Base-by-base conservation (phyloP, 257 asterid genomes). In the Solanum pimpinellifolium region DNA sequence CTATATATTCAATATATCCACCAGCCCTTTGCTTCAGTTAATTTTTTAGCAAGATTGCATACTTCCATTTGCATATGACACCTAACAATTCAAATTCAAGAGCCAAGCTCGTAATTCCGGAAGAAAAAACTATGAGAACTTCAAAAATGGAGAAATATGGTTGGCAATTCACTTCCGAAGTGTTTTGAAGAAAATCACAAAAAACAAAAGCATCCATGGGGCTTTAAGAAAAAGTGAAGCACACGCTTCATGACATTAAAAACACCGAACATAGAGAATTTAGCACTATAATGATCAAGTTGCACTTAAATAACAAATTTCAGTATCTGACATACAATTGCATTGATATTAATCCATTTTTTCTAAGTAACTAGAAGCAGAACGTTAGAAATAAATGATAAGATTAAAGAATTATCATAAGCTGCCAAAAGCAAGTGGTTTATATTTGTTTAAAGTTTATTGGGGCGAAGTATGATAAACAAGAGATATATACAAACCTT, bases 401-500 rank as follows among this genome's bases (percentile, higher is more conserved):
- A 78, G 83, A 39, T 39, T 12, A 23, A 23, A 76, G 16, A 78
- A 80, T 29, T 29, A 47, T 80, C 20, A 27, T 80, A 80, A 80
- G 16, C 69, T 47, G 69, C 69, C 27, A 80, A 80, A 74, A 80
- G 68, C 68, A 75, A 47, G 83, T 41, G 35, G 33, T 73, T 73
- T 35, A 75, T 11, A 11, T 35, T 75, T 41, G 21, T 23, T 49
- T 23, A 0, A 39, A 42, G 83, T 76, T 42, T n/a, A 41, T 42
- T n/a, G 37, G 37, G 37, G 23, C 5, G 27, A 33, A 6, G 31
- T 59, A 83, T 15, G n/a, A 83, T 88, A 27, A 72, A 87, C 85
- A 60, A 73, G 70, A 47, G 65, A 69, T 39, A 82, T 33, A 82
- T 25, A 62, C 91, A 70, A 90, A 97, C 99, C 98, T 90, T 95